Base-by-base conservation (phyloP, 225 moss, liverwort and hornwort genomes). In the Bryoerythrophyllum caledonicum region DNA sequence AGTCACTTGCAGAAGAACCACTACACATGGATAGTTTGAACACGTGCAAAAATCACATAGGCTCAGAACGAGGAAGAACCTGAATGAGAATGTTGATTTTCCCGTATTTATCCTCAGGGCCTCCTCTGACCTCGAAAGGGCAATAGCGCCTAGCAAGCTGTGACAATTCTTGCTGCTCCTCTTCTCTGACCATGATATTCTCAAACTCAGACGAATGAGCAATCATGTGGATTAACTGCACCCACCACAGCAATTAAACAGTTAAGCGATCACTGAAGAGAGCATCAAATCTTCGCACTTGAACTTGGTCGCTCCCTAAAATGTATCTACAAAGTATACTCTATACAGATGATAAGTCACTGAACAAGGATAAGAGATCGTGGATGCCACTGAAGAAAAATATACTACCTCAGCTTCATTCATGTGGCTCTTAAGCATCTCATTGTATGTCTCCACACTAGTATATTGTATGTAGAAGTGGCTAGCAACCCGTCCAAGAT, bases 151-250 rank as follows among this genome's bases (percentile, higher is more conserved):
- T 89, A 75, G 93, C 85, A 76, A 99, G 85, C 71, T 85, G 83
- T 40, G 93, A 88, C 68, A 99, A 82, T 78, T 99, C 99, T 79
- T 91, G 95, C 75, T 99, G 99, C 88, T 99, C 99, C 83, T 99
- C 99, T 80, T 99, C 99, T 78, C 95, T 79, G 32, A 99, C 99
- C 81, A 99, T 91, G 51, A 99, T 99, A 84, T 99, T 99, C 84
- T 99, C 99, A 80, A 99, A 99, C 89, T 99, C 99, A 49, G 99
- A 93, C 20, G 99, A 99, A 80, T 99, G 99, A 60, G 99, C 93
- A 65, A 99, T 79, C 88, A 99, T 80, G 84, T 95, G 91, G 63
- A 99, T 89, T 56, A 96, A 81, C 96, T 96, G 87, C 84, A 79
- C 67, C 19, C 68, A 71, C 68, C 51, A 67, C 10, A 15, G 49